Percentiles rank a stretch among this genome's conserved stretches.
Conservation (phyloP, 1,284 basidiomycete species). For the Leccinum ponderosum region DNA sequence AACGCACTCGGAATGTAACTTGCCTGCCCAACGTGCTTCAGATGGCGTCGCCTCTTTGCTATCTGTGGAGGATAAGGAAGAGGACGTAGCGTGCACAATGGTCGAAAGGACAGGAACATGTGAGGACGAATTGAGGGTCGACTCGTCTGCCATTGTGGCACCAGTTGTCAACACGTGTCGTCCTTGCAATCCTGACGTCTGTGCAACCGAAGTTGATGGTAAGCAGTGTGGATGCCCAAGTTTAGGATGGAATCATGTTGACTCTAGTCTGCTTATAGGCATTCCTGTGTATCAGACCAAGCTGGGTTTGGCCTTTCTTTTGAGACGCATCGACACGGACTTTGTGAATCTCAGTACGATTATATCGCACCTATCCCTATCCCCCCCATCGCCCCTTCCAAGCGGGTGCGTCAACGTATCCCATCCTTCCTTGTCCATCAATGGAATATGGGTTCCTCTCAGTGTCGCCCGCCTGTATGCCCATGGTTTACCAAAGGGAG, state of each 20-base stretch:
- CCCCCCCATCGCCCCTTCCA: constrained; percentile 38
- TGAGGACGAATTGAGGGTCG: constrained; percentile 4
- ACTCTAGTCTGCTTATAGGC: constrained; percentile 39
- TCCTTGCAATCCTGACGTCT: constrained; percentile 59
- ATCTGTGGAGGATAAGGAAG: constrained; percentile 5
- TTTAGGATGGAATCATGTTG: constrained; percentile 5
- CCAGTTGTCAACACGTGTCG: constrained; percentile 57
- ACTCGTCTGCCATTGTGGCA: constrained; percentile 3
- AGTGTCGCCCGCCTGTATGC: constrained; percentile 48
- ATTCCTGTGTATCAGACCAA: constrained; percentile 70
- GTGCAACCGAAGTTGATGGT: constrained; percentile 70
- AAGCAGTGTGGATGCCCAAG: constrained; percentile 18
- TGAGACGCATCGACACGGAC: constrained; percentile 71
- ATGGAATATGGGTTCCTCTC: constrained; percentile 69
- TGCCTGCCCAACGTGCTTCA: constrained; percentile 7
- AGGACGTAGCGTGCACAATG: constrained; percentile 3
- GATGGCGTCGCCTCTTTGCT: background rate
- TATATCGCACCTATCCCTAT: constrained; percentile 36
- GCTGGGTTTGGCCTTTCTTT: constrained; percentile 50
- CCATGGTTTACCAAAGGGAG: constrained; percentile 29
- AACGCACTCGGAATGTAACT: constrained; percentile 12
- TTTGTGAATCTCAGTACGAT: constrained; percentile 71
- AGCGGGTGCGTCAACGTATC: constrained; percentile 24
- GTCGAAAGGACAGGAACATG: constrained; percentile 6
- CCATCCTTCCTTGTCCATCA: constrained; percentile 48